A percentile compares a stretch with the other conserved stretches of the same genome.
phyloP scores from a whole-genome alignment of 2,329 filamentous ascomycete species.

The Parastagonospora nodorum region DNA sequence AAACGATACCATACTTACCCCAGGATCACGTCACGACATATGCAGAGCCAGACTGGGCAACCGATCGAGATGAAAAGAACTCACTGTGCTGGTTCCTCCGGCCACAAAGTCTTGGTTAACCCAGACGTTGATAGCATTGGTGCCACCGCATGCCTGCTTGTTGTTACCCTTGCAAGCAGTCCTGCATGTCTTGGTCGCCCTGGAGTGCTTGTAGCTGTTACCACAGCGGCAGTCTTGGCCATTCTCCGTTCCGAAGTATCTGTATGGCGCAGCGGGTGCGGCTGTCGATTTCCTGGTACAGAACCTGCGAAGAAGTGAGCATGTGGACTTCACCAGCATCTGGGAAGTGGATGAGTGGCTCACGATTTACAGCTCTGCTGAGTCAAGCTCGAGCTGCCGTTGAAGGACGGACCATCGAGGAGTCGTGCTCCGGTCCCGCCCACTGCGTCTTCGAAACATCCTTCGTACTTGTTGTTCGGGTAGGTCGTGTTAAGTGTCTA shows the following conservation, averaged over 20 bases:
- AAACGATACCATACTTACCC: conserved; percentile 1
- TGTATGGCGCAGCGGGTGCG: conserved; percentile 6
- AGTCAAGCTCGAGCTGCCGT: neutral
- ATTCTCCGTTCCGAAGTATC: conserved; percentile 10
- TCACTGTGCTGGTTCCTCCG: neutral
- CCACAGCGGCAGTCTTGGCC: conserved; percentile 12
- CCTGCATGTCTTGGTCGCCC: neutral
- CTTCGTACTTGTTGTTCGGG: neutral
- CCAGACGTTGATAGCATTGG: conserved; percentile 7
- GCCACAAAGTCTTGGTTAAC: conserved; percentile 1
- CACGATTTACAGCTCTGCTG: conserved; percentile 6
- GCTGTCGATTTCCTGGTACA: conserved; percentile 1
- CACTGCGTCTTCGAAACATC: conserved; percentile 1
- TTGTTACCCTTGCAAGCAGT: conserved; percentile 1
- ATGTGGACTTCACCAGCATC: neutral
- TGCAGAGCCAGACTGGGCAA: neutral
- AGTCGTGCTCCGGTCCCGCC: neutral
- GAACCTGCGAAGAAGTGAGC: conserved; percentile 3
- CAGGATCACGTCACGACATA: neutral
- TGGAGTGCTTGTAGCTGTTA: neutral
- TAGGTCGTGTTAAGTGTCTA: neutral
- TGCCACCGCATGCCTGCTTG: conserved; percentile 6
- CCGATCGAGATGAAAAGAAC: conserved; percentile 2
- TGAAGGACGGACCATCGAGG: conserved; percentile 1
- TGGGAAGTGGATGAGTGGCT: neutral